Percentiles rank a stretch among this genome's conserved stretches.
Conservation (phyloP, 2,329 filamentous ascomycete species). For the Fusarium sp. region DNA sequence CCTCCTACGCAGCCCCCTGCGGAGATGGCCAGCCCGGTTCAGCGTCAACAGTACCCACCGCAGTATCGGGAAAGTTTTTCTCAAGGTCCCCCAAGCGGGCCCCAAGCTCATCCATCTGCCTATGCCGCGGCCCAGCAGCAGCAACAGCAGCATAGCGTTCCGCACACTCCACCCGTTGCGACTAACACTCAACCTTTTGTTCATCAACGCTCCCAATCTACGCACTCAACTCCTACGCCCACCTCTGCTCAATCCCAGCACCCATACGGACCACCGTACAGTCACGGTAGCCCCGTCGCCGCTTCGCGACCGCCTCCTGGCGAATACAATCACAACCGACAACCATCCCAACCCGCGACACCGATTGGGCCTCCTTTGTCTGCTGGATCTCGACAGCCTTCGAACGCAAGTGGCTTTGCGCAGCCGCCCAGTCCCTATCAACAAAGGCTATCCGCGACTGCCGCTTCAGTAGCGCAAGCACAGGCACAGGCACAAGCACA, state of each 20-base stretch:
- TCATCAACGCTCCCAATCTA: slow-evolving; percentile 66
- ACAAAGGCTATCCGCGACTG: slow-evolving; percentile 54
- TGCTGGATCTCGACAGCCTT: slow-evolving; percentile 55
- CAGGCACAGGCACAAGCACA: slow-evolving; percentile 42
- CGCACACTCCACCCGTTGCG: slow-evolving; percentile 61
- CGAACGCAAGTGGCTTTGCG: slow-evolving; percentile 52
- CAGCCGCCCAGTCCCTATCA: slow-evolving; percentile 71
- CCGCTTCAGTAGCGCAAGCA: slow-evolving; percentile 43
- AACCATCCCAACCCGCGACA: slow-evolving; percentile 65
- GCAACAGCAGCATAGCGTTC: slow-evolving; percentile 47
- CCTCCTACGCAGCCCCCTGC: slow-evolving; percentile 58
- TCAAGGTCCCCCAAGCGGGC: slow-evolving; percentile 45
- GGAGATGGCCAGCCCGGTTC: slow-evolving; percentile 60
- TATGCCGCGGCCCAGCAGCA: slow-evolving; percentile 51
- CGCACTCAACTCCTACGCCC: slow-evolving; percentile 69
- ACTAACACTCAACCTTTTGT: slow-evolving; percentile 53
- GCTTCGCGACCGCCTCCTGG: slow-evolving; percentile 55
- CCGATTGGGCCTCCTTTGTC: slow-evolving; percentile 63
- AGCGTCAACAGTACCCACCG: slow-evolving; percentile 63
- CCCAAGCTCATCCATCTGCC: slow-evolving; percentile 24
- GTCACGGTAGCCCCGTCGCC: slow-evolving; percentile 64
- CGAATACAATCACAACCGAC: slow-evolving; percentile 57
- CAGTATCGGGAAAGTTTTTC: slow-evolving; percentile 59
- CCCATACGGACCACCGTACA: slow-evolving; percentile 61
- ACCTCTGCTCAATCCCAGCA: slow-evolving; percentile 71